These are phyloP conservation scores for Flaveria sonorensis DNA, from an alignment of 129 eudicot genomes.

Conservation along the genomic window DNA sequence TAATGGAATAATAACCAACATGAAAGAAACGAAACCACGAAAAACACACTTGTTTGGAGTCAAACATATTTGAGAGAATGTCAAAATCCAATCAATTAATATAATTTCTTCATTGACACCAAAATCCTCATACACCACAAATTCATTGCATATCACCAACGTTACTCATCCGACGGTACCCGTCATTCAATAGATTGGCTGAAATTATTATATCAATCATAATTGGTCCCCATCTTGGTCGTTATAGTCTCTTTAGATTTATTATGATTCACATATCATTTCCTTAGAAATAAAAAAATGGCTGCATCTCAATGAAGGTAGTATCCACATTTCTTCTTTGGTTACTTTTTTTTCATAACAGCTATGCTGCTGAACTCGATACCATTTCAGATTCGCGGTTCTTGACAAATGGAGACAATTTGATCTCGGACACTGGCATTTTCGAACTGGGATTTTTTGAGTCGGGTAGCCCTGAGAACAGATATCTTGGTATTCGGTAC, in stretches of 20 bases:
- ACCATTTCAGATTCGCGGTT: neutral
- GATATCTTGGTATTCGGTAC: conserved; percentile 1
- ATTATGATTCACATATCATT: neutral
- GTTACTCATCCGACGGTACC: too few relatives aligned
- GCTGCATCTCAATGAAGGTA: neutral
- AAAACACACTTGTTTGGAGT: too few relatives aligned
- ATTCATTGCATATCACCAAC: too few relatives aligned
- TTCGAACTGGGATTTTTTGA: neutral
- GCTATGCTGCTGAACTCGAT: neutral
- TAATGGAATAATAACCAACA: too few relatives aligned
- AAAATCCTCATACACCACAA: too few relatives aligned
- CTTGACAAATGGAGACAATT: neutral
- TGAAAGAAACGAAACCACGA: too few relatives aligned
- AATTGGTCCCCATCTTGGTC: neutral
- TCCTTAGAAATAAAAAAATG: neutral
- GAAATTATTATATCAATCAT: too few relatives aligned
- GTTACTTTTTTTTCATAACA: neutral
- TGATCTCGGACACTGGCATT: conserved; percentile 2
- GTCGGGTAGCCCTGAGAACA: neutral
- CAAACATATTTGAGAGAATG: too few relatives aligned
- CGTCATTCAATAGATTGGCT: too few relatives aligned
- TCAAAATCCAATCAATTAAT: too few relatives aligned
- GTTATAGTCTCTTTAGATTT: neutral
- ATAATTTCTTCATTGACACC: too few relatives aligned
- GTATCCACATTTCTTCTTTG: neutral